These are phyloP conservation scores for Clonostachys sp. DNA, from an alignment of 2,329 filamentous ascomycete species.

Conservation along the genomic window DNA sequence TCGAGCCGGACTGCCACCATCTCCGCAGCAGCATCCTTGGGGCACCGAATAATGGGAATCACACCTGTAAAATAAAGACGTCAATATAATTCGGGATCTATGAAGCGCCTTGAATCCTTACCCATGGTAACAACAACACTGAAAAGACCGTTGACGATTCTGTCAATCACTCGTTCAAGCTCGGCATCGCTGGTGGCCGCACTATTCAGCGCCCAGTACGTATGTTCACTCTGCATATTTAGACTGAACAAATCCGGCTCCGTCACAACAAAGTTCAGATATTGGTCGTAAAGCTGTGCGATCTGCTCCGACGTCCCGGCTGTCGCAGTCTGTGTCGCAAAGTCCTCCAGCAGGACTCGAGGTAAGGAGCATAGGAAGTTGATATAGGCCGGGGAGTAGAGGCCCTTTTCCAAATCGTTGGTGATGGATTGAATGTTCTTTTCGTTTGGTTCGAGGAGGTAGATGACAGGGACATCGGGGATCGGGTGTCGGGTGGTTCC, in stretches of 20 bases:
- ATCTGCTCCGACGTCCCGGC: constrained; percentile 85
- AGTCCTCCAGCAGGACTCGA: constrained; percentile 86
- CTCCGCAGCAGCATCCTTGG: constrained; percentile 88
- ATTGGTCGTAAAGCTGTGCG: constrained; percentile 91
- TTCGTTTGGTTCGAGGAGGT: constrained; percentile 85
- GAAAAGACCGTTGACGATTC: constrained; percentile 93
- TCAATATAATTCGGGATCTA: neutral
- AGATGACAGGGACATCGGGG: constrained; percentile 92
- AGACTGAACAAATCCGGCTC: constrained; percentile 95
- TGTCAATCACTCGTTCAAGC: constrained; percentile 81
- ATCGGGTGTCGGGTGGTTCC: constrained; percentile 80
- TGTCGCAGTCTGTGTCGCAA: constrained; percentile 80
- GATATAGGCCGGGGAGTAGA: constrained; percentile 92
- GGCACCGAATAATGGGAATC: constrained; percentile 92
- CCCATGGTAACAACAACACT: constrained; percentile 98
- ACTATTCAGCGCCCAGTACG: constrained; percentile 96
- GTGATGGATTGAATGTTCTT: constrained; percentile 81
- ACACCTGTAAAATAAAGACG: constrained; percentile 48
- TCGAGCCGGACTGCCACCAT: constrained; percentile 93
- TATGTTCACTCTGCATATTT: constrained; percentile 84
- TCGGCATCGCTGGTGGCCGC: constrained; percentile 86
- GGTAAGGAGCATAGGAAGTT: constrained; percentile 96
- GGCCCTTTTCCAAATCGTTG: constrained; percentile 75
- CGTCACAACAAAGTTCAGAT: constrained; percentile 93
- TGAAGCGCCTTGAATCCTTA: constrained; percentile 25